These are phyloP conservation scores for Handroanthus guayacan DNA, from an alignment of 257 asterid species.

Conservation along the genomic window DNA sequence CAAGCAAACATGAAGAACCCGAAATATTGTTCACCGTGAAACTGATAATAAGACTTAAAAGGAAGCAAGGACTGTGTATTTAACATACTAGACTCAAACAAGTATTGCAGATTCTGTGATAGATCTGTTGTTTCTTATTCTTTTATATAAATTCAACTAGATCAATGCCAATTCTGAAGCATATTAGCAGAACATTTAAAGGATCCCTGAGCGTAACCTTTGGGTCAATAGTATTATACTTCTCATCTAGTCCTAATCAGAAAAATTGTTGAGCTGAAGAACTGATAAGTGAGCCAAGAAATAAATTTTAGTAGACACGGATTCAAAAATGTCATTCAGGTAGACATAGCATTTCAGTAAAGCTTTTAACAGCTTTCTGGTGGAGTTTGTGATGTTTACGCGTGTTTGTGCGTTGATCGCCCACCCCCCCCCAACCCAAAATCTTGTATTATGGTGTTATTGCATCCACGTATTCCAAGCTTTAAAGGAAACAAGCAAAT, in stretches of 20 bases:
- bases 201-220: neutral
- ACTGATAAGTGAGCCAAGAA: neutral
- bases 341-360: neutral
- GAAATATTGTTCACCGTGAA: neutral
- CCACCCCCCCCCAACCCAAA: too few relatives aligned
- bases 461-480: neutral
- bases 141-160: neutral
- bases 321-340: neutral
- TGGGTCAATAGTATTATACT: neutral
- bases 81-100: constrained; percentile 9
- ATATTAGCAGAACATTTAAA: neutral
- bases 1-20: neutral
- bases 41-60: constrained; percentile 7
- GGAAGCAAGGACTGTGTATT: neutral
- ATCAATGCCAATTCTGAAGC: constrained; percentile 16
- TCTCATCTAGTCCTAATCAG: neutral
- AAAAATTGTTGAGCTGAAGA: neutral
- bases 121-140: neutral
- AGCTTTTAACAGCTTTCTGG: too few relatives aligned
- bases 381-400: too few relatives aligned
- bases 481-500: neutral
- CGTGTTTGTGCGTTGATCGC: too few relatives aligned
- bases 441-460: neutral
- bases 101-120: neutral
- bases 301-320: neutral